Conservation (phyloP, 108 stramenopile genomes). For the Skeletonema grethae region DNA sequence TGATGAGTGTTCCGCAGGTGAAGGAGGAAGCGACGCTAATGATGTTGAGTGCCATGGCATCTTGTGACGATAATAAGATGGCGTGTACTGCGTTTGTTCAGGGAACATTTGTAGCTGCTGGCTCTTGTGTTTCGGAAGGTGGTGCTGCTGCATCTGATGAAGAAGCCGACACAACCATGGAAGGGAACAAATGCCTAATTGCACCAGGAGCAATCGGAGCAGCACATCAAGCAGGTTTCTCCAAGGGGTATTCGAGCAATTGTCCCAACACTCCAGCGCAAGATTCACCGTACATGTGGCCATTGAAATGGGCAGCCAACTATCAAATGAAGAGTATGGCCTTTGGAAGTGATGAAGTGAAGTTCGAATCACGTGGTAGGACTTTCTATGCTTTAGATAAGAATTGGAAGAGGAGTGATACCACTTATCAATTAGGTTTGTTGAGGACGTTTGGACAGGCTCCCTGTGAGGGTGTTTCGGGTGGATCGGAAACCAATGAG, state of each 20-base stretch:
- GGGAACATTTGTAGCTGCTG: conserved; percentile 28
- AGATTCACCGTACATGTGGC: conserved; percentile 63
- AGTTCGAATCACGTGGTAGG: conserved; percentile 27
- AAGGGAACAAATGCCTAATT: conserved; percentile 13
- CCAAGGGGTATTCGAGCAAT: conserved; percentile 25
- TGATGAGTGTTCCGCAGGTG: not conserved
- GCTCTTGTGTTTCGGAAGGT: conserved; percentile 5
- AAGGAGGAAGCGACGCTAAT: conserved; percentile 33
- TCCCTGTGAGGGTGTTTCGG: conserved; percentile 47
- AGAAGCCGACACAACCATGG: conserved; percentile 2
- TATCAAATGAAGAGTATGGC: conserved; percentile 41
- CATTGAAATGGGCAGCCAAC: conserved; percentile 51
- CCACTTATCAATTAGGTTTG: conserved; percentile 33
- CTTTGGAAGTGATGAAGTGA: conserved; percentile 46
- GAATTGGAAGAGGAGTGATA: conserved; percentile 62
- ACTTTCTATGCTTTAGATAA: conserved; percentile 55
- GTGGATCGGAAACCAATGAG: conserved; percentile 15
- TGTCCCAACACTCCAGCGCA: conserved; percentile 55
- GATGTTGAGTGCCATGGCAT: conserved; percentile 19
- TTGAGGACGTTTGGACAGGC: conserved; percentile 45
- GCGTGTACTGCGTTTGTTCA: conserved; percentile 48
- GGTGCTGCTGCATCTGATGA: not conserved
- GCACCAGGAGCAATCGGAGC: conserved; percentile 55
- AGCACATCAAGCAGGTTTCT: conserved; percentile 55
- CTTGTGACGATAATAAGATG: conserved; percentile 38